Percentiles rank a stretch among this genome's conserved stretches.
Conservation (phyloP, 192 early-diverging fungal genomes). For the Lobosporangium transversale region DNA sequence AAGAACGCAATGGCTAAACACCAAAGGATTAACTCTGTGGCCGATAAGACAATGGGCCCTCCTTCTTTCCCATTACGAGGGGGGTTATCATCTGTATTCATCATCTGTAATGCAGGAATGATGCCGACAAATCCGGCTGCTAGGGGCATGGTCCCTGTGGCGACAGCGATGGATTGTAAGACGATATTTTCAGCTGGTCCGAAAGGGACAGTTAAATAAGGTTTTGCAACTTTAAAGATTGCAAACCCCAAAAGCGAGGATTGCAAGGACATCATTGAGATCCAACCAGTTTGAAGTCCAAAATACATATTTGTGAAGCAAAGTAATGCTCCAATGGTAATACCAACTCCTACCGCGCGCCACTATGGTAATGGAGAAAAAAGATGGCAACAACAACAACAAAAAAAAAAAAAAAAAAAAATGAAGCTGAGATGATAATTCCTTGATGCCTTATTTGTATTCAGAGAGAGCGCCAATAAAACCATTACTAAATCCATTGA, state of each 20-base stretch:
- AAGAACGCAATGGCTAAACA: conserved; percentile 83
- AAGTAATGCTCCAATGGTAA: conserved; percentile 73
- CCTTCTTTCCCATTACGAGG: no score
- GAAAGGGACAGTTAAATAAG: conserved; percentile 60
- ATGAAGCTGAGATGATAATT: no score
- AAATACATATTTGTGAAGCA: conserved; percentile 93
- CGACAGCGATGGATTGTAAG: conserved; percentile 83
- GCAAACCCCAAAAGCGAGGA: conserved; percentile 81
- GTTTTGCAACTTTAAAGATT: conserved; percentile 71
- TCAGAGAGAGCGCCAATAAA: no score
- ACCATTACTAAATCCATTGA: no score
- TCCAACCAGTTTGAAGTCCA: conserved; percentile 86
- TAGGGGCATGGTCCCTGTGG: conserved; percentile 87
- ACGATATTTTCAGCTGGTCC: conserved; percentile 88
- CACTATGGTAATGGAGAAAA: conserved; percentile 26
- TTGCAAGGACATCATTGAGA: conserved; percentile 82
- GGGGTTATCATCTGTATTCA: conserved; percentile 67
- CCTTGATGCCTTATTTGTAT: no score
- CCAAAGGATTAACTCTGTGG: conserved; percentile 72
- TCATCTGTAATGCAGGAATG: conserved; percentile 80
- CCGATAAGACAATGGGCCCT: conserved; percentile 59
- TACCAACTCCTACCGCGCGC: conserved; percentile 66
- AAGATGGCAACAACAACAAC: not conserved
- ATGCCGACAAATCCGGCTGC: conserved; percentile 84
- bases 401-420: not conserved